Percentiles rank a stretch among this genome's conserved stretches.
phyloP scores from a whole-genome alignment of 2,329 filamentous ascomycete species.

The Diaporthe citriasiana region DNA sequence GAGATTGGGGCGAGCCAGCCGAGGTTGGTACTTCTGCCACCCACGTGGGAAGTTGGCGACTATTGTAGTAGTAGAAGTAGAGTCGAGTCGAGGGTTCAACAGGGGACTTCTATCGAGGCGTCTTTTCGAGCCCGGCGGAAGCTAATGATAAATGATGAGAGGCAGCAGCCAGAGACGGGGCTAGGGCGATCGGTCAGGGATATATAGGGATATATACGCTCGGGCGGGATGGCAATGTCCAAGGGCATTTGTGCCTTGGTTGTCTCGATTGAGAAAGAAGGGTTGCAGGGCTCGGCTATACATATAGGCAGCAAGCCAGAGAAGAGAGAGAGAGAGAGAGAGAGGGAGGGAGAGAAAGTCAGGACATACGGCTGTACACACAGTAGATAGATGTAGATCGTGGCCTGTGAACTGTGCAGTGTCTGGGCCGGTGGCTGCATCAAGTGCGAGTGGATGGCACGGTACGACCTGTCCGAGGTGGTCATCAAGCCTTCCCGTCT shows the following conservation, averaged over 20 bases:
- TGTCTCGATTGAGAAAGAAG: slow-evolving; percentile 4
- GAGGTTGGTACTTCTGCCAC: slow-evolving; percentile 18
- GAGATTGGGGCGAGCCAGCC: slow-evolving; percentile 4
- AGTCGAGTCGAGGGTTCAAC: neutral
- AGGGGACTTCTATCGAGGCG: neutral
- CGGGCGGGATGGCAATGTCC: too few relatives aligned
- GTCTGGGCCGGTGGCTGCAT: slow-evolving; percentile 16
- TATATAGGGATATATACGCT: neutral
- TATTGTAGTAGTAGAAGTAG: neutral
- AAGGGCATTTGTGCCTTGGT: neutral
- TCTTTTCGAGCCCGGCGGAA: neutral
- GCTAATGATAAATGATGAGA: neutral
- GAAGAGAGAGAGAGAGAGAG: too few relatives aligned
- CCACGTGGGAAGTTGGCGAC: slow-evolving; percentile 15
- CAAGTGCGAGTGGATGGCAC: slow-evolving; percentile 8
- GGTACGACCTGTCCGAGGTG: slow-evolving; percentile 2
- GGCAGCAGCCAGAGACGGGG: neutral
- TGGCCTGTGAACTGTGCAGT: neutral
- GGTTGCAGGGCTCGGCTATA: slow-evolving; percentile 22
- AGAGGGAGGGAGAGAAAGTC: too few relatives aligned
- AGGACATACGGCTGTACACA: neutral
- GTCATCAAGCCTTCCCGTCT: neutral
- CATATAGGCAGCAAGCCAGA: neutral
- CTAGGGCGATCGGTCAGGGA: neutral
- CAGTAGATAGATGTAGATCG: slow-evolving; percentile 3